phyloP scores from a whole-genome alignment of 345 rosid genomes.

The Sisymbrium altissimum region DNA sequence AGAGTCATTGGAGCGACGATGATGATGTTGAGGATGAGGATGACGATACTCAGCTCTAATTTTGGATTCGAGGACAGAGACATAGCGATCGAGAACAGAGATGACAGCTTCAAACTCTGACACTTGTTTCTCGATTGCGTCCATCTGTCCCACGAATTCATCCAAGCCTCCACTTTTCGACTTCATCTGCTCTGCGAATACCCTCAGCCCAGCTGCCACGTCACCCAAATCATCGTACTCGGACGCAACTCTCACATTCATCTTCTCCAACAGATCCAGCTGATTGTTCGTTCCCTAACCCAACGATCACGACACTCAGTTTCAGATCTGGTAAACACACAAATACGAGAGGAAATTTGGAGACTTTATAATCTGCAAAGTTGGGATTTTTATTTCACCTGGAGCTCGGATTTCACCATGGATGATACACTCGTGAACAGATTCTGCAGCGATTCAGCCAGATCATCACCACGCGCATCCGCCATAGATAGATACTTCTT shows the following conservation, averaged over 20 bases:
- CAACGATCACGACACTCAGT: background rate
- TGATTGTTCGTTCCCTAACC: slow-evolving; percentile 62
- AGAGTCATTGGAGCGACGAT: slow-evolving; percentile 14
- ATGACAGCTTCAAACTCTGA: slow-evolving; percentile 76
- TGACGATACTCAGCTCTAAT: slow-evolving; percentile 38
- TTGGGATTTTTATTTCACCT: slow-evolving; percentile 37
- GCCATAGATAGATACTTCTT: slow-evolving; percentile 27
- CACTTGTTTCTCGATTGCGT: slow-evolving; percentile 68
- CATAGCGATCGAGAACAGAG: slow-evolving; percentile 72
- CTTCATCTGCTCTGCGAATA: slow-evolving; percentile 75
- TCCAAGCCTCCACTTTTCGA: slow-evolving; percentile 63
- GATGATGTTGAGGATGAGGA: slow-evolving; percentile 1
- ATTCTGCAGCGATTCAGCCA: slow-evolving; percentile 60
- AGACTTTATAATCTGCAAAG: background rate
- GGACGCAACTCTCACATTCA: slow-evolving; percentile 67
- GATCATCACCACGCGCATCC: slow-evolving; percentile 42
- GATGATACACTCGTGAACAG: slow-evolving; percentile 65
- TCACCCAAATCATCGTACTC: slow-evolving; percentile 76
- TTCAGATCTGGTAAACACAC: background rate
- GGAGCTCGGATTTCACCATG: slow-evolving; percentile 79
- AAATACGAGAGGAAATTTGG: background rate
- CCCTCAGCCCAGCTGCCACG: slow-evolving; percentile 70
- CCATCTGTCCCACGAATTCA: slow-evolving; percentile 69
- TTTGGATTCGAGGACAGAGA: slow-evolving; percentile 69
- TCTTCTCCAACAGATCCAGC: slow-evolving; percentile 77